Base-by-base conservation (phyloP, 176 grass and related monocot species). In the Phyllostachys edulis region DNA sequence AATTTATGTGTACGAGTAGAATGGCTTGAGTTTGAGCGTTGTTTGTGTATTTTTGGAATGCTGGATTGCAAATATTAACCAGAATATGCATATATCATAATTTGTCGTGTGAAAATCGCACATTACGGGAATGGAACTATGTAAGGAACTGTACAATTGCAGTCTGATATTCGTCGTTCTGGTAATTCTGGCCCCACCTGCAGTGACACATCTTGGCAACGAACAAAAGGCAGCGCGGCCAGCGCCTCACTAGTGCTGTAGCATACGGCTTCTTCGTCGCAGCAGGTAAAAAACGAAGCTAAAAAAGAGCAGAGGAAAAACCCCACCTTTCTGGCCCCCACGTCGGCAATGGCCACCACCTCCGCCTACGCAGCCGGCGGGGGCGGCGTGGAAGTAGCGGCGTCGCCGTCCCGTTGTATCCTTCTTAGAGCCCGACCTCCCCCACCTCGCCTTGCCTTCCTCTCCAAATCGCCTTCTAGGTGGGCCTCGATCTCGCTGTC, bases 401-500 rank as follows among this genome's bases (percentile, higher is more conserved):
- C 84, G 42, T 20, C 6, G 66, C 27, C 41, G 36, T 78, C 1
- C 64, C 78, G 73, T 64, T 27, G 45, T 44, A 1, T 36, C 54
- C 69, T 67, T 10, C 61, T 38, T 26, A 65, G 64, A 29, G 32
- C 49, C 23, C 42, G 57, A 40, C 47, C 69, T 18, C 40, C 62
- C 42, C 62, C 73, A 56, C 54, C 38, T 50, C 81, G 41, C 49
- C 3, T 63, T 21, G 40, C 80, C 3, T 73, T 72, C 45, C 38
- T 34, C 62, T 32, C 82, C 36, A 69, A 71, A 63, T 81, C 61
- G 8, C 38, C 92, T 13, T 56, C 87, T 2, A 32, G 18, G 41
- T 20, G 37, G 63, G 63, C 73, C 75, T 73, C 80, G 84, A 84
- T 89, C 75, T 89, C 75, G 36, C 44, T 67, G 23, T 50, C 80